Percentiles rank a stretch among this genome's conserved stretches.
phyloP scores from a whole-genome alignment of 1,284 basidiomycete genomes.

The Tilletiaria anomala region DNA sequence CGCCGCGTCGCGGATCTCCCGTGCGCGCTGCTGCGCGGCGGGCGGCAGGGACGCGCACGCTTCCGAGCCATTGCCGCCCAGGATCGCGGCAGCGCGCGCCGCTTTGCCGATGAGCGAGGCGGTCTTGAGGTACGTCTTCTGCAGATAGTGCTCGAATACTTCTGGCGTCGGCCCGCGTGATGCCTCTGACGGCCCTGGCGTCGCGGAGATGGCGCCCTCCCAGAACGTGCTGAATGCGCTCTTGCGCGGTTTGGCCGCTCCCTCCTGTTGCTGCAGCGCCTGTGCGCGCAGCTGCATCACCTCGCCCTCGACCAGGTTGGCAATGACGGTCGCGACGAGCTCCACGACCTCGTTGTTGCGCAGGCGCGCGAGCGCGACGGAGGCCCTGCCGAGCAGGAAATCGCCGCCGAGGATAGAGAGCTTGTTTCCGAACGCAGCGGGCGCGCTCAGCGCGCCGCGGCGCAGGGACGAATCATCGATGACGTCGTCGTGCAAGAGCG shows the following conservation, averaged over 20 bases:
- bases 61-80: slow-evolving; percentile 62
- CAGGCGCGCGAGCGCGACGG: slow-evolving; percentile 69
- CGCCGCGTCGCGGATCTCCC: slow-evolving; percentile 72
- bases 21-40: slow-evolving; percentile 6
- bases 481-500: slow-evolving; percentile 86
- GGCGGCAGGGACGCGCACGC: slow-evolving; percentile 42
- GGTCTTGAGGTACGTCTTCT: slow-evolving; percentile 91
- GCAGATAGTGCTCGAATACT: slow-evolving; percentile 73
- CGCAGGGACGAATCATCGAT: slow-evolving; percentile 73
- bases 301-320: slow-evolving; percentile 92
- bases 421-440: slow-evolving; percentile 85
- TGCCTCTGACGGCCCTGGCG: background rate
- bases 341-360: slow-evolving; percentile 82
- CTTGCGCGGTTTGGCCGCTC: background rate
- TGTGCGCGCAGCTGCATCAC: slow-evolving; percentile 59
- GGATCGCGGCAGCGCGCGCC: slow-evolving; percentile 68
- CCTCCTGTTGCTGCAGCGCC: slow-evolving; percentile 4
- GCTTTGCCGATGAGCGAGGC: slow-evolving; percentile 91
- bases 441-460: slow-evolving; percentile 67
- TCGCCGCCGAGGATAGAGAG: slow-evolving; percentile 85
- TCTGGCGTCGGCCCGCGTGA: slow-evolving; percentile 40
- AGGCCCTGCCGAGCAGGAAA: slow-evolving; percentile 83
- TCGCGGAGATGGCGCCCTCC: slow-evolving; percentile 1
- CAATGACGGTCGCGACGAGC: slow-evolving; percentile 76
- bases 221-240: background rate